These are phyloP conservation scores for Musa beccarii DNA, from an alignment of 176 grass and related monocot genomes.

Conservation along the genomic window DNA sequence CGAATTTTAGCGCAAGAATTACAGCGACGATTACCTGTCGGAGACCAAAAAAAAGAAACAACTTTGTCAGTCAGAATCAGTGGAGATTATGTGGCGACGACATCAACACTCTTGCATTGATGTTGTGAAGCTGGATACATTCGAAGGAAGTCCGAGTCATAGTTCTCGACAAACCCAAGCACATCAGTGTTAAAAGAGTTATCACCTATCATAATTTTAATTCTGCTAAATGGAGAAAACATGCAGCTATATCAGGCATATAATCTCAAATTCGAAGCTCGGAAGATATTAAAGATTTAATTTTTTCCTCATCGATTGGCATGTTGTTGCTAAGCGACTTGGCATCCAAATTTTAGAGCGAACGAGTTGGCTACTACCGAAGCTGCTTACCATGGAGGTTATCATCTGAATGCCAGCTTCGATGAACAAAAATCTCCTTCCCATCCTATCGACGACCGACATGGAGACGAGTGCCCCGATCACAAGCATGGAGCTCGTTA, in stretches of 20 bases:
- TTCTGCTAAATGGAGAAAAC: background rate
- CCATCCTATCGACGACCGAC: conserved; percentile 3
- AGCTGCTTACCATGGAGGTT: conserved; percentile 9
- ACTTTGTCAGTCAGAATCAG: background rate
- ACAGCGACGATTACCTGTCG: conserved; percentile 8
- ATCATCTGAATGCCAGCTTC: conserved; percentile 15
- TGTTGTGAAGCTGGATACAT: too few relatives aligned
- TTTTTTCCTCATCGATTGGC: too few relatives aligned
- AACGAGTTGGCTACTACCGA: background rate
- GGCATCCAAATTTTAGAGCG: too few relatives aligned
- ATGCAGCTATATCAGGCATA: background rate
- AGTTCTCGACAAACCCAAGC: background rate
- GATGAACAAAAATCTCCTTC: conserved; percentile 15
- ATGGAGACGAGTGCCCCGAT: conserved; percentile 10
- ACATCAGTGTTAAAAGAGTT: too few relatives aligned
- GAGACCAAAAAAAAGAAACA: too few relatives aligned
- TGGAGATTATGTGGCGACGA: background rate
- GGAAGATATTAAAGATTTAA: too few relatives aligned
- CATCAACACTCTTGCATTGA: background rate
- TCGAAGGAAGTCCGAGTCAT: background rate
- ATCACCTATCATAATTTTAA: too few relatives aligned
- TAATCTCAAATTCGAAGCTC: background rate
- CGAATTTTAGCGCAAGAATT: conserved; percentile 14
- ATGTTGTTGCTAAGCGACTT: too few relatives aligned
- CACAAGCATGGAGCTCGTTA: conserved; percentile 14